phyloP scores from a whole-genome alignment of 345 rosid genomes.

The Geranium rotundifolium region DNA sequence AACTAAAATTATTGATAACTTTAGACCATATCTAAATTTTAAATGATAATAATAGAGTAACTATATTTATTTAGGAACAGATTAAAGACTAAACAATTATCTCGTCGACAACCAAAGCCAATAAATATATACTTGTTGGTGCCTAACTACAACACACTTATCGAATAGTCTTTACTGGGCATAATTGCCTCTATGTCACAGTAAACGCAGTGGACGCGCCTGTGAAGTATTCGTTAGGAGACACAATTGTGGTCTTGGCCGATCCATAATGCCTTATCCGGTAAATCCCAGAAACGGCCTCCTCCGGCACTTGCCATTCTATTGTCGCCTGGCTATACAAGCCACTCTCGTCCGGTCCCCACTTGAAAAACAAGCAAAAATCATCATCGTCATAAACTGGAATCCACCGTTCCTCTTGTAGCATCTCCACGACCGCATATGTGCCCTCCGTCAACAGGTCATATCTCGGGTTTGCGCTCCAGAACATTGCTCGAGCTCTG shows the following conservation, averaged over 20 bases:
- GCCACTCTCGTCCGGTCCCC: slow-evolving; percentile 21
- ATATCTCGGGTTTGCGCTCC: slow-evolving; percentile 48
- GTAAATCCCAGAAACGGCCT: slow-evolving; percentile 29
- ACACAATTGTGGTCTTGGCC: slow-evolving; percentile 18
- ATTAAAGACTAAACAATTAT: too few species aligned
- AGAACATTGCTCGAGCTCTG: slow-evolving; percentile 30
- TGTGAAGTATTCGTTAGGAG: slow-evolving; percentile 30
- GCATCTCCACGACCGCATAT: slow-evolving; percentile 42
- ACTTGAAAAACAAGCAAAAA: slow-evolving; percentile 36
- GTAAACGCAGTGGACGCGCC: slow-evolving; percentile 40
- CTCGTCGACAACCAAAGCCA: too few species aligned
- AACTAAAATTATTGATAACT: too few species aligned
- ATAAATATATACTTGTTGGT: too few species aligned
- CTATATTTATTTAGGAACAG: too few species aligned
- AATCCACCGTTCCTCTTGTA: slow-evolving; percentile 27
- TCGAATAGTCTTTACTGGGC: too few species aligned
- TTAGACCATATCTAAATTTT: too few species aligned
- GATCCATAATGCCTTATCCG: slow-evolving; percentile 47
- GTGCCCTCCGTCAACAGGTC: slow-evolving; percentile 52
- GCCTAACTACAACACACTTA: too few species aligned
- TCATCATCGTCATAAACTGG: slow-evolving; percentile 50
- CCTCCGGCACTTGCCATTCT: slow-evolving; percentile 39
- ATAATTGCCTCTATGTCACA: slow-evolving; percentile 11
- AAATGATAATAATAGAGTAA: too few species aligned
- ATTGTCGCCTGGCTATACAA: slow-evolving; percentile 26